Base-by-base conservation (phyloP, 2,329 filamentous ascomycete species). In the Scopulariopsis brevicaulis region DNA sequence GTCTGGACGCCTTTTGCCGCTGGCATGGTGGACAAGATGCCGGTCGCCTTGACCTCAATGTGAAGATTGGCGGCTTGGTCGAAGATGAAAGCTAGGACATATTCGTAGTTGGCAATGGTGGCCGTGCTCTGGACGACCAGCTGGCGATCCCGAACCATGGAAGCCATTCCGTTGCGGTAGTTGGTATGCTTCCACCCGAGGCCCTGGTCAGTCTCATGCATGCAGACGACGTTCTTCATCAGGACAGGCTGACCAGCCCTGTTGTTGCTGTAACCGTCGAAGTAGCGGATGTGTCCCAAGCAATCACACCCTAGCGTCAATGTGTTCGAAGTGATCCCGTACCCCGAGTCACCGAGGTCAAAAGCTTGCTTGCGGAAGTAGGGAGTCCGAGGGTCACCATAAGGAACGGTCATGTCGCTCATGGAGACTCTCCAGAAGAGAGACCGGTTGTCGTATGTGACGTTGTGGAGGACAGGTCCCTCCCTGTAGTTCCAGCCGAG, bases 111-210 rank as follows among this genome's bases (percentile, higher is more conserved):
- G 40, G 80, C 81, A 0, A 87, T 75, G 0, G 86, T 89, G 63
- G 85, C 81, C 67, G 87, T 84, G 65, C 80, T 85, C 64, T 89
- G 85, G 2, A 89, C 70, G 0, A 89, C 82, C 1, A 89, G 71
- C 63, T 86, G 79, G 2, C 85, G 75, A 58, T 76, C 74, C 5
- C 86, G 76, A 0, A 79, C 79, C 0, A 86, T 81, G 0, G 82
- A 79, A 0, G 83, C 82, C 8, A 80, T 74, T 11, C 76, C 74
- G 0, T 83, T 87, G 18, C 85, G 76, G 70, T 77, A 85, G 69
- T 89, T 86, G 24, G 84, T 79, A 70, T 89, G 86, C 66, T 89
- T 89, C 84, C 84, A 88, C 24, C 80, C 76, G 53, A 89, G 85
- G 2, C 86, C 86, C 60, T 82, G 80, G 65, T 89, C 86, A 64